These are phyloP conservation scores for Daedaleopsis sinensis DNA, from an alignment of 768 basidiomycete genomes.

Conservation along the genomic window DNA sequence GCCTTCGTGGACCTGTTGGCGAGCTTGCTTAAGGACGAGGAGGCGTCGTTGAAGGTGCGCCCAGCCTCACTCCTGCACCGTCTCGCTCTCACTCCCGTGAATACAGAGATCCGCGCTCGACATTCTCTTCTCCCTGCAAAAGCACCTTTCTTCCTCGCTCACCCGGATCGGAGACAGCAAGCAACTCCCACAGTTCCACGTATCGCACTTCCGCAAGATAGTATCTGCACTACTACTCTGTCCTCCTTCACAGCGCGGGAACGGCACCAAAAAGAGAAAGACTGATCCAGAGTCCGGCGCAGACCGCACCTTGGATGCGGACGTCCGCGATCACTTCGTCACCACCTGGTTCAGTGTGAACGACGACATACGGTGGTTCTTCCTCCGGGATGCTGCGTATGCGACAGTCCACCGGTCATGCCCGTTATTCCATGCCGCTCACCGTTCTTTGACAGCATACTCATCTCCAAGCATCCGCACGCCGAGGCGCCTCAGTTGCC, in stretches of 20 bases:
- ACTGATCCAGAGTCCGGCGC: slow-evolving; percentile 22
- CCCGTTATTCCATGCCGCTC: background rate
- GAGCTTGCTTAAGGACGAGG: slow-evolving; percentile 75
- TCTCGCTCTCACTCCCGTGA: background rate
- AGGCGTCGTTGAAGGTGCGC: slow-evolving; percentile 68
- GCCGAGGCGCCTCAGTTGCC: slow-evolving; percentile 33
- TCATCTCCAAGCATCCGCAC: slow-evolving; percentile 34
- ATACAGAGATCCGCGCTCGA: slow-evolving; percentile 18
- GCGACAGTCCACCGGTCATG: slow-evolving; percentile 25
- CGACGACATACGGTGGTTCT: slow-evolving; percentile 90
- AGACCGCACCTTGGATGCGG: slow-evolving; percentile 49
- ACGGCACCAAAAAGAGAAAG: slow-evolving; percentile 20
- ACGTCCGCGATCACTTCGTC: slow-evolving; percentile 66
- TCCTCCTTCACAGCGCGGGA: slow-evolving; percentile 47
- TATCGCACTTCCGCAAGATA: slow-evolving; percentile 67
- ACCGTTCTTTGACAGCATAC: slow-evolving; percentile 28
- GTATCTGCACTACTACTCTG: slow-evolving; percentile 62
- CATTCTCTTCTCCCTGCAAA: slow-evolving; percentile 22
- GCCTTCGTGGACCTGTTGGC: slow-evolving; percentile 70
- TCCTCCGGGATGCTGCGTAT: slow-evolving; percentile 78
- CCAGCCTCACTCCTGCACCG: background rate
- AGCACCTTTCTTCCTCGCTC: slow-evolving; percentile 20
- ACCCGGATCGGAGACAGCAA: slow-evolving; percentile 12
- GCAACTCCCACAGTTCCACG: slow-evolving; percentile 61
- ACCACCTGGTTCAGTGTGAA: slow-evolving; percentile 75